Base-by-base conservation (phyloP, 2,329 filamentous ascomycete species). In the Neurospora crassa region DNA sequence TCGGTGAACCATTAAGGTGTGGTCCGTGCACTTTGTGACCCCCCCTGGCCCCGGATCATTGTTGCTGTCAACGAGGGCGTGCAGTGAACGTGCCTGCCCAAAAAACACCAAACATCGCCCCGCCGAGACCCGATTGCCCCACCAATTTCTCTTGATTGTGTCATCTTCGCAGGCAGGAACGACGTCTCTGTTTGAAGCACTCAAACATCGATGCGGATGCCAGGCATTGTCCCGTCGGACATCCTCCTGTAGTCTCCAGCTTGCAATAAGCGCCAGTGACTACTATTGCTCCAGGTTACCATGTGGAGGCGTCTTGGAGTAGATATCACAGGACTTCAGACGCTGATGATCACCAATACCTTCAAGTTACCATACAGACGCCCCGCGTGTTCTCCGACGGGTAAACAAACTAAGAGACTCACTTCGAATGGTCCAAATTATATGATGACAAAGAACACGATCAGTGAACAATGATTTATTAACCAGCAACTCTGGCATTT, bases 1-100 rank as follows among this genome's bases (percentile, higher is more conserved):
- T 71, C 73, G 74, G 73, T 73, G 71, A 73, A 72, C 16, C 14
- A 75, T 76, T 78, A 76, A 79, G 78, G 74, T 78, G 72, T 77
- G 78, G 78, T 76, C 76, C 71, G 78, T 79, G 78, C 78, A 7
- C 68, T n/a, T 20, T 42, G 67, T 67, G 63, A 34, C 20, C 63
- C 63, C 63, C 63, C 34, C n/a, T 41, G 53, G 68, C 11, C 53
- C 10, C 6, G 43, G 41, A 10, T 24, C 37, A 14, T 47, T n/a
- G 47, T 20, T n/a, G 40, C 12, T 34, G 7, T 34, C 40, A 8
- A 37, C 34, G 67, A 6, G 10, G 43, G 59, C 41, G 40, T 71
- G 68, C 67, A 37, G 18, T 37, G 37, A 16, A 40, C 37, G 47
- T 59, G 47, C 47, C 47, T 59, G 53, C 53, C 68, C 68, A 11